phyloP scores from a whole-genome alignment of 1,139 yeast genomes.

The Protomyces arabidopsidicola region DNA sequence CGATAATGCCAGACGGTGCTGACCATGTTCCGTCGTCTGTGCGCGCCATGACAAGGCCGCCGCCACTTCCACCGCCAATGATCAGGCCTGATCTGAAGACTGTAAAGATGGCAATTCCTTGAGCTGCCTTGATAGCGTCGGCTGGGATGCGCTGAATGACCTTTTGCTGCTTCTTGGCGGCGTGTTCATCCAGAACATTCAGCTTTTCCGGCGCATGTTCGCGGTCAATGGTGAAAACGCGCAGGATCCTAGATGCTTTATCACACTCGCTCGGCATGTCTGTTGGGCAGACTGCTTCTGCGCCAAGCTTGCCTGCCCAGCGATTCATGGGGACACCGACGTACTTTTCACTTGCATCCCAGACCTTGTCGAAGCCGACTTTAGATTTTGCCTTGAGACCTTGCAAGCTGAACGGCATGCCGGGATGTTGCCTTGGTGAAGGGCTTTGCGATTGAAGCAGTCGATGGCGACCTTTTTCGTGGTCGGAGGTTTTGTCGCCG shows the following conservation, averaged over 20 bases:
- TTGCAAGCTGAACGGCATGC: not conserved
- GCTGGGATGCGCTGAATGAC: conserved; percentile 25
- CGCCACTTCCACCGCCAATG: conserved; percentile 16
- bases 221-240: conserved; percentile 20
- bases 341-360: conserved; percentile 18
- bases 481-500: no score
- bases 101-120: conserved; percentile 26
- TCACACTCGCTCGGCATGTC: conserved; percentile 11
- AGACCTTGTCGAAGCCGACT: conserved; percentile 23
- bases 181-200: conserved; percentile 12
- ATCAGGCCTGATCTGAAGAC: conserved; percentile 25
- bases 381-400: conserved; percentile 1
- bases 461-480: no score
- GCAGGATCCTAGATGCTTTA: conserved; percentile 22
- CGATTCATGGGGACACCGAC: conserved; percentile 23
- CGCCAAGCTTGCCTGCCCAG: conserved; percentile 15
- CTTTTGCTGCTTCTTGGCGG: conserved; percentile 16
- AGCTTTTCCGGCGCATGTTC: not conserved
- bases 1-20: conserved; percentile 15
- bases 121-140: conserved; percentile 13
- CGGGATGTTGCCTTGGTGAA: no score
- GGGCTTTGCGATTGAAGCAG: no score
- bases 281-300: conserved; percentile 23
- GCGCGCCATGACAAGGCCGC: conserved; percentile 19
- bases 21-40: conserved; percentile 20